Percentiles rank a stretch among this genome's conserved stretches.
These are phyloP conservation scores for Xanthoceras sorbifolium DNA, from an alignment of 345 rosid genomes.

Conservation along the genomic window DNA sequence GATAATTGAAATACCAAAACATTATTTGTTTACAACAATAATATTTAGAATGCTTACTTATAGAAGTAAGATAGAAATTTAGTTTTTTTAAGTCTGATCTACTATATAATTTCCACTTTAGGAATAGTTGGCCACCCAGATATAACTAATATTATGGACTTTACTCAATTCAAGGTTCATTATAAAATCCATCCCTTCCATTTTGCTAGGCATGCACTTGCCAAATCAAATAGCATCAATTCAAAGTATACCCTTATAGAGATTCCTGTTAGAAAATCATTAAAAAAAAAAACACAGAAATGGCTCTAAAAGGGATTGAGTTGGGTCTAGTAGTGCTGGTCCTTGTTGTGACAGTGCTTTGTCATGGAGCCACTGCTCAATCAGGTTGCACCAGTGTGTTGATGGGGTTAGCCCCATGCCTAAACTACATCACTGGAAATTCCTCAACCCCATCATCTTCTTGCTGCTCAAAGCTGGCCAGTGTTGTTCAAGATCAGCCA, in stretches of 20 bases:
- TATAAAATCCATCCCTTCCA: constrained; percentile 12
- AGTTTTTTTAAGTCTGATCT: not conserved
- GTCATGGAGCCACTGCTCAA: constrained; percentile 34
- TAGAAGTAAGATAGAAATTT: not conserved
- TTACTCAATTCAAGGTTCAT: not conserved
- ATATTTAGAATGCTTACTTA: not conserved
- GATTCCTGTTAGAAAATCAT: not conserved
- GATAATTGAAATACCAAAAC: not conserved
- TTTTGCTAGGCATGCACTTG: not conserved
- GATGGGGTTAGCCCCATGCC: constrained; percentile 35
- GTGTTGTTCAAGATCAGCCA: constrained; percentile 48
- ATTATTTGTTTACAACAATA: not conserved
- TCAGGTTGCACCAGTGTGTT: constrained; percentile 38
- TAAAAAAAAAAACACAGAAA: constrained; percentile 13
- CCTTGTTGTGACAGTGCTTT: constrained; percentile 29
- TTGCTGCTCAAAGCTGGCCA: constrained; percentile 55
- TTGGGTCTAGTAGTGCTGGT: constrained; percentile 34
- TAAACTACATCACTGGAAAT: constrained; percentile 39
- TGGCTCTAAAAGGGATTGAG: constrained; percentile 35
- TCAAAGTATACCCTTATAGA: not conserved
- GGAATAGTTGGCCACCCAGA: constrained; percentile 27
- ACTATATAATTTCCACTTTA: constrained; percentile 5
- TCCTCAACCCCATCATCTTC: constrained; percentile 52
- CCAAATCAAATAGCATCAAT: not conserved
- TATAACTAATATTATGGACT: constrained; percentile 18